Evolutionary conservation across 768 basidiomycete species (phyloP).

Genomic region (Boletus pseudo-olivaceus): DNA sequence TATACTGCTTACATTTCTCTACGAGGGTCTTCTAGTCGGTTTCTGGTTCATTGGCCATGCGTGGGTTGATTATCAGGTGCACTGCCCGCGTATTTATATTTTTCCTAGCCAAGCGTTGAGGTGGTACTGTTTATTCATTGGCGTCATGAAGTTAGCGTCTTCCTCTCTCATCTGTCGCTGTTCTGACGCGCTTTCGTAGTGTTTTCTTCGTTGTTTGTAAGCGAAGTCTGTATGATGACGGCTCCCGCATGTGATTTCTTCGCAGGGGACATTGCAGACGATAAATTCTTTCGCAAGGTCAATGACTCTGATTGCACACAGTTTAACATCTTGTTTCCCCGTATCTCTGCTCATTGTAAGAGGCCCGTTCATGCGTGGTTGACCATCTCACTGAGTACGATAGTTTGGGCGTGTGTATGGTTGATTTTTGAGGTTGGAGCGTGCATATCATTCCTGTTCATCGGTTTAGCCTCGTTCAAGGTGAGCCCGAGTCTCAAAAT

Average conservation of each 20-base stretch:
- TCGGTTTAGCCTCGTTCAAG: conserved; percentile 85
- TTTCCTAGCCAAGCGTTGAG: conserved; percentile 65
- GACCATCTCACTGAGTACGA: background rate
- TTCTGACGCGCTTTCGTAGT: conserved; percentile 36
- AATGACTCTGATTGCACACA: conserved; percentile 94
- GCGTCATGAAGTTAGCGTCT: conserved; percentile 73
- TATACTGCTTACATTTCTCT: conserved; percentile 74
- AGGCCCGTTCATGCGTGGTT: background rate
- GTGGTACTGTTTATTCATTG: conserved; percentile 80
- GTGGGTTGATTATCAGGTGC: conserved; percentile 40
- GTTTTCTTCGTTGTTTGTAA: conserved; percentile 84
- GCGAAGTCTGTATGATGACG: conserved; percentile 25
- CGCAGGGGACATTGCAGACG: conserved; percentile 90
- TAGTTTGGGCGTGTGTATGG: conserved; percentile 88
- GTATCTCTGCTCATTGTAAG: conserved; percentile 69
- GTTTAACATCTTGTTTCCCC: conserved; percentile 71
- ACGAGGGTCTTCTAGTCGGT: conserved; percentile 83
- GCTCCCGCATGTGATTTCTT: background rate
- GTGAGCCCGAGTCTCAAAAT: conserved; percentile 33
- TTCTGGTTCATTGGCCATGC: conserved; percentile 96
- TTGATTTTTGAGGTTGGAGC: conserved; percentile 73
- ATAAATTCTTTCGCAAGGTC: conserved; percentile 90
- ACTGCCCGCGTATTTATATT: conserved; percentile 8
- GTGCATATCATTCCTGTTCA: conserved; percentile 72
- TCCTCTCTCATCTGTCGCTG: conserved; percentile 5